Evolutionary conservation across 768 basidiomycete species (phyloP).

Genomic region (Phaffia tasmanica): DNA sequence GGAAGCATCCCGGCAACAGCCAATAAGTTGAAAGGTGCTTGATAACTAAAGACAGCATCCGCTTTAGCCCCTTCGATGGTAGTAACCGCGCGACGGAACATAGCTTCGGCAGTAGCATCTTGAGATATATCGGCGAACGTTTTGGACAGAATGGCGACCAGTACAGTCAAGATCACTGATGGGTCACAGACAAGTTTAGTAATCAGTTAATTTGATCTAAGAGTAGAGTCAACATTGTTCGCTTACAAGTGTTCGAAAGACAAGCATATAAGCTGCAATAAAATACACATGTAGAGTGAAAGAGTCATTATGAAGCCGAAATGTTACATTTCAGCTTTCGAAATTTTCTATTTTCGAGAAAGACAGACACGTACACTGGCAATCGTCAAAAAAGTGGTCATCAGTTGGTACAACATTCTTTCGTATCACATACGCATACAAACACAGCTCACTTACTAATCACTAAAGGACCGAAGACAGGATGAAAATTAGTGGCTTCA

Average conservation of each 20-base stretch:
- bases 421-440: background rate
- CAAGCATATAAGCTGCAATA: background rate
- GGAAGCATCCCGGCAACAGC: conserved; percentile 82
- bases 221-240: background rate
- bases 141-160: conserved; percentile 64
- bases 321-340: conserved; percentile 87
- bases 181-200: background rate
- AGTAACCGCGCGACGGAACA: conserved; percentile 87
- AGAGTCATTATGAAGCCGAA: conserved; percentile 24
- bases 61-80: conserved; percentile 73
- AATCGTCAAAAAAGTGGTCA: no score
- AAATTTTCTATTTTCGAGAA: conserved; percentile 44
- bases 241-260: conserved; percentile 1
- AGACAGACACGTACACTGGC: background rate
- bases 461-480: conserved; percentile 73
- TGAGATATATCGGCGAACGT: conserved; percentile 89
- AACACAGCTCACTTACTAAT: conserved; percentile 37
- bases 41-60: conserved; percentile 85
- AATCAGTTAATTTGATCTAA: background rate
- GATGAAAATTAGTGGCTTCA: conserved; percentile 42
- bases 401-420: background rate
- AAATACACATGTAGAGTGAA: background rate
- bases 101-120: conserved; percentile 66
- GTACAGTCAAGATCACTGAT: conserved; percentile 50
- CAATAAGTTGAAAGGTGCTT: conserved; percentile 80